A percentile compares a stretch with the other conserved stretches of the same genome.
Conservation (phyloP, 2,329 filamentous ascomycete species). For the Alternaria gansuensis region DNA sequence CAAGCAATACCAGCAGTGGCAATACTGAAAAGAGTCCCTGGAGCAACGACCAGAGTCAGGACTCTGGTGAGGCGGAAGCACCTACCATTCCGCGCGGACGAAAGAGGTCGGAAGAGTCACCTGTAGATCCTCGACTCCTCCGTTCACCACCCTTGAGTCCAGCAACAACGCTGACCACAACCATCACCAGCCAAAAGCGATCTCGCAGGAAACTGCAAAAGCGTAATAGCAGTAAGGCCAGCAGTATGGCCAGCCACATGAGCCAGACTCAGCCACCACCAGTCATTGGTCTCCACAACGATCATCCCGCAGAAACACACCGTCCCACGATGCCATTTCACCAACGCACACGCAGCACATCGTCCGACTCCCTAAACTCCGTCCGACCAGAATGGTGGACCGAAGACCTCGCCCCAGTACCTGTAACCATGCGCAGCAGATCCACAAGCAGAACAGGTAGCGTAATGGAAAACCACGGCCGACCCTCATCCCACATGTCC, state of each 20-base stretch:
- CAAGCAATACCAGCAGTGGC: slow-evolving; percentile 23
- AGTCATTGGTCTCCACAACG: slow-evolving; percentile 1
- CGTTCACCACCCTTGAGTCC: slow-evolving; percentile 6
- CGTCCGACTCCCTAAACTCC: slow-evolving; percentile 3
- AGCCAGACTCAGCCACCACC: slow-evolving; percentile 6
- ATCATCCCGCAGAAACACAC: background rate
- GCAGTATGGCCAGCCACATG: slow-evolving; percentile 7
- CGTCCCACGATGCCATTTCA: slow-evolving; percentile 2
- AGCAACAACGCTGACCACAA: slow-evolving; percentile 21
- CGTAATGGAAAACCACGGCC: background rate
- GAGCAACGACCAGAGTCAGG: slow-evolving; percentile 10
- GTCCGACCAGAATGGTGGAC: slow-evolving; percentile 18
- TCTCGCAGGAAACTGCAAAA: slow-evolving; percentile 18
- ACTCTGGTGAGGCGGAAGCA: background rate
- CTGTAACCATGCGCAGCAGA: slow-evolving; percentile 3
- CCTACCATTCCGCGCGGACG: background rate
- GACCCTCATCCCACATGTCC: background rate
- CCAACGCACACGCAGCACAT: slow-evolving; percentile 13
- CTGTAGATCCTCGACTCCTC: slow-evolving; percentile 19
- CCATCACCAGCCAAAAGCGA: slow-evolving; percentile 4
- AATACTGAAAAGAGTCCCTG: slow-evolving; percentile 11
- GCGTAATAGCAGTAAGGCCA: slow-evolving; percentile 17
- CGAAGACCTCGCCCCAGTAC: slow-evolving; percentile 9
- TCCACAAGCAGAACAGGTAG: slow-evolving; percentile 4
- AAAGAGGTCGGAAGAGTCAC: slow-evolving; percentile 20